Conservation (phyloP, 768 basidiomycete genomes). For the Roridomyces roridus region DNA sequence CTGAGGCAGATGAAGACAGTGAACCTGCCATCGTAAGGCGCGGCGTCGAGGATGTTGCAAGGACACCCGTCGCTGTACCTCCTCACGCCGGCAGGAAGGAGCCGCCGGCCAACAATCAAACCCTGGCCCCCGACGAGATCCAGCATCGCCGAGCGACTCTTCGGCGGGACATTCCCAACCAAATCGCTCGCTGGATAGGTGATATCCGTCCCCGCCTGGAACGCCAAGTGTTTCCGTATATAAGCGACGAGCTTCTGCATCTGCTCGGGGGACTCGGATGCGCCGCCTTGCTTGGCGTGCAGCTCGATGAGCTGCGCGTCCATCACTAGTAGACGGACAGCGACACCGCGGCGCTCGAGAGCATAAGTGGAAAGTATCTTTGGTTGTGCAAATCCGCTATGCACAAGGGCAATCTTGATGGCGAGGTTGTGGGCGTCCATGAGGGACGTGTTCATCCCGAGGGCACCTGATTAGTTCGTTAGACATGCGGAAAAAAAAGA, state of each 20-base stretch:
- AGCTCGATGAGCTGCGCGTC: slow-evolving; percentile 6
- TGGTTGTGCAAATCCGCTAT: not conserved
- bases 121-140: slow-evolving; percentile 4
- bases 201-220: slow-evolving; percentile 16
- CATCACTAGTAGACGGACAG: not conserved
- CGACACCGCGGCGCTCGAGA: slow-evolving; percentile 9
- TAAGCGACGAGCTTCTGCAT: slow-evolving; percentile 5
- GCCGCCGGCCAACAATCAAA: slow-evolving; percentile 4
- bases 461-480: not conserved
- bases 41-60: not conserved
- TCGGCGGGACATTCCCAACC: not conserved
- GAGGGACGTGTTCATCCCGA: slow-evolving; percentile 13
- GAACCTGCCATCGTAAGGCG: slow-evolving; percentile 6
- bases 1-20: slow-evolving; percentile 10
- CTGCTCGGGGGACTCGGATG: not conserved
- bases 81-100: slow-evolving; percentile 1
- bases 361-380: not conserved
- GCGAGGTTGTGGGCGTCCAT: slow-evolving; percentile 12
- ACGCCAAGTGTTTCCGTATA: slow-evolving; percentile 6
- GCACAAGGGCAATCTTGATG: slow-evolving; percentile 6
- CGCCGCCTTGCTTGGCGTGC: slow-evolving; percentile 3
- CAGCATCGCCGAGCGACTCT: slow-evolving; percentile 1
- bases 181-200: slow-evolving; percentile 2
- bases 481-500: not conserved
- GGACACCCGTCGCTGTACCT: not conserved